Percentiles rank a stretch among this genome's conserved stretches.
These are phyloP conservation scores for Phyllostachys edulis DNA, from an alignment of 176 grass and related monocot genomes.

Conservation along the genomic window DNA sequence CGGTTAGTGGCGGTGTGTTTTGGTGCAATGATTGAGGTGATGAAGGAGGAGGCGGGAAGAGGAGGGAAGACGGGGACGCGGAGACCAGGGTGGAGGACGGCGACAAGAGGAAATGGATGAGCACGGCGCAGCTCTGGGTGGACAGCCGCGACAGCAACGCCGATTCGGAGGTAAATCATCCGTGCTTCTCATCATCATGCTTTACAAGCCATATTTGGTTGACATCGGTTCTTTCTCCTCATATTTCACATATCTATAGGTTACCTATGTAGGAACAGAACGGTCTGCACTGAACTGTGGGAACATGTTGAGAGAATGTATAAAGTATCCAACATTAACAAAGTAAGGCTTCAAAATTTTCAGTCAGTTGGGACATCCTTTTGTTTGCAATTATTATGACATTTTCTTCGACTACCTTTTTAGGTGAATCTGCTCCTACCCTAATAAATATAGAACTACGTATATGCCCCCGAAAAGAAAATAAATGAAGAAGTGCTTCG, in stretches of 20 bases:
- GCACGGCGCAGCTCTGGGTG: constrained; percentile 91
- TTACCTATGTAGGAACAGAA: too few species aligned
- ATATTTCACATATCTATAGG: too few species aligned
- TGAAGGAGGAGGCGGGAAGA: constrained; percentile 55
- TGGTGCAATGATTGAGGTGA: constrained; percentile 62
- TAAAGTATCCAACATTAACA: constrained; percentile 70
- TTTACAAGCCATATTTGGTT: too few species aligned
- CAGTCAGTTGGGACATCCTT: constrained; percentile 7
- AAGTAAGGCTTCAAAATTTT: constrained; percentile 55
- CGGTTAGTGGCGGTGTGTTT: background rate
- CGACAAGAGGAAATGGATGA: constrained; percentile 87
- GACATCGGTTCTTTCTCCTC: too few species aligned
- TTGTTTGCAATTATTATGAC: background rate
- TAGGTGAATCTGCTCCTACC: background rate
- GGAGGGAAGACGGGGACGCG: too few species aligned
- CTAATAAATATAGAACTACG: background rate
- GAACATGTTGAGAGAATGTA: constrained; percentile 81
- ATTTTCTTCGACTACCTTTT: background rate
- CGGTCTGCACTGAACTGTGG: constrained; percentile 61
- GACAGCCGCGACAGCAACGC: too few species aligned
- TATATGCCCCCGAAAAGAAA: background rate
- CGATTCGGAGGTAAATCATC: too few species aligned
- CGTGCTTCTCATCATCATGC: too few species aligned
- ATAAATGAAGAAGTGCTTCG: background rate
- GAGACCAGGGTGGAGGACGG: constrained; percentile 38